These are phyloP conservation scores for Candida pseudocylindracea DNA, from an alignment of 1,139 yeast genomes.

Conservation along the genomic window DNA sequence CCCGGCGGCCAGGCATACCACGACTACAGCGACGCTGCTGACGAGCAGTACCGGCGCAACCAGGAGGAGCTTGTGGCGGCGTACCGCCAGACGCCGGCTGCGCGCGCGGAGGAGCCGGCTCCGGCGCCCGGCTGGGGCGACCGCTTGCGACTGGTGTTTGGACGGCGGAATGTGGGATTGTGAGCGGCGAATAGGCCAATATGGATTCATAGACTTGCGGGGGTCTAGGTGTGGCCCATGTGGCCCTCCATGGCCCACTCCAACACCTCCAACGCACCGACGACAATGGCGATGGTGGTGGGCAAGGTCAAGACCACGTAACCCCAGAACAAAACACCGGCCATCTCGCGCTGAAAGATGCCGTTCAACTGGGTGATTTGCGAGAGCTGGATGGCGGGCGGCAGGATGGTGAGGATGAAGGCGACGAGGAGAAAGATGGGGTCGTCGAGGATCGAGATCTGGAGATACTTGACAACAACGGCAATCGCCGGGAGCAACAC, in stretches of 20 bases:
- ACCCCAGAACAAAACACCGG: conserved; percentile 76
- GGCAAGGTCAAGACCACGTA: conserved; percentile 60
- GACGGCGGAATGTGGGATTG: no score
- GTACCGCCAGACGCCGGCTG: no score
- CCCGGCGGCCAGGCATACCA: no score
- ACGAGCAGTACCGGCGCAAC: no score
- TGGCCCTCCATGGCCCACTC: conserved; percentile 14
- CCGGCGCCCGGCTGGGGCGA: no score
- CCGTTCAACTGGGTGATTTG: conserved; percentile 65
- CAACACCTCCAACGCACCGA: conserved; percentile 41
- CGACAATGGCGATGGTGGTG: conserved; percentile 53
- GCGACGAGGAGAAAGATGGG: conserved; percentile 65
- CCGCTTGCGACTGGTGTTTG: no score
- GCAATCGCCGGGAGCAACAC: conserved; percentile 49
- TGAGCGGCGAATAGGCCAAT: no score
- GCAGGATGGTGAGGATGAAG: conserved; percentile 53
- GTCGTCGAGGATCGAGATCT: conserved; percentile 55
- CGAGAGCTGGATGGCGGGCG: conserved; percentile 70
- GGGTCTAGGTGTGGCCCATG: background rate
- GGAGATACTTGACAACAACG: conserved; percentile 36
- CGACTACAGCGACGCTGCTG: no score
- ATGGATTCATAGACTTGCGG: no score
- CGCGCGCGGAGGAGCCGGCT: no score
- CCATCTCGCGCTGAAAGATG: conserved; percentile 64
- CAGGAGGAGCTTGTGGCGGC: no score